A percentile compares a stretch with the other conserved stretches of the same genome.
phyloP scores from a whole-genome alignment of 495 filamentous ascomycete genomes.

The Aspergillus indologenus region DNA sequence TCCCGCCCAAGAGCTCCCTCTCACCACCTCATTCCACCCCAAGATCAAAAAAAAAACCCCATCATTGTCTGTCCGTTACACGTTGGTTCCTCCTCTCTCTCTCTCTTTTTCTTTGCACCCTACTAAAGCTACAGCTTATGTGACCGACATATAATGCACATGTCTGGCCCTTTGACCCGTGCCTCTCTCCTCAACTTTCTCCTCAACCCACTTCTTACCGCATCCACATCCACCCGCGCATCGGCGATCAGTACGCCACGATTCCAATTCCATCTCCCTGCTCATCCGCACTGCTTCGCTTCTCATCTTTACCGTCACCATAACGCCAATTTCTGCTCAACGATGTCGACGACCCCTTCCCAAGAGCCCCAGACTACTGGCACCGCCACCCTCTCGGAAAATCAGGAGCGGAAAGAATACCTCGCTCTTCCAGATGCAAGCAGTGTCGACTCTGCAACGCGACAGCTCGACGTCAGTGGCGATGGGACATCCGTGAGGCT shows the following conservation, averaged over 20 bases:
- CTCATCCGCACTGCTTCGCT: slow-evolving; percentile 4
- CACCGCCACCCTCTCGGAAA: slow-evolving; percentile 6
- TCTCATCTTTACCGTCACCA: neutral
- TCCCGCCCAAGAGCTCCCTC: neutral
- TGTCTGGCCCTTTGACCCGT: slow-evolving; percentile 16
- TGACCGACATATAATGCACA: slow-evolving; percentile 1
- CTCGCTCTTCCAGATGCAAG: slow-evolving; percentile 31
- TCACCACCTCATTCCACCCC: slow-evolving; percentile 8
- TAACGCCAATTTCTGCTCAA: slow-evolving; percentile 10
- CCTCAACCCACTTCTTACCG: slow-evolving; percentile 16
- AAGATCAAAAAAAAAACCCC: neutral
- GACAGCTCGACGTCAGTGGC: slow-evolving; percentile 46
- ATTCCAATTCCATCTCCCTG: slow-evolving; percentile 10
- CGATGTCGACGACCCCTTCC: slow-evolving; percentile 9
- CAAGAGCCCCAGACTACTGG: neutral
- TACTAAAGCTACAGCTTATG: neutral
- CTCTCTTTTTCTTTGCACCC: slow-evolving; percentile 16
- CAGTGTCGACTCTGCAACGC: slow-evolving; percentile 10
- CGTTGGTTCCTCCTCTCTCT: neutral
- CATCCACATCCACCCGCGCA: neutral
- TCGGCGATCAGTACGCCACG: slow-evolving; percentile 4
- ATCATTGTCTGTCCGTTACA: slow-evolving; percentile 18
- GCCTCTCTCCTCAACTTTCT: slow-evolving; percentile 31
- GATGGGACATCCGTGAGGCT: slow-evolving; percentile 46
- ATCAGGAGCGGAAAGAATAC: slow-evolving; percentile 19